phyloP scores from a whole-genome alignment of 2,329 filamentous ascomycete genomes.

The Trichoderma citrinoviride region DNA sequence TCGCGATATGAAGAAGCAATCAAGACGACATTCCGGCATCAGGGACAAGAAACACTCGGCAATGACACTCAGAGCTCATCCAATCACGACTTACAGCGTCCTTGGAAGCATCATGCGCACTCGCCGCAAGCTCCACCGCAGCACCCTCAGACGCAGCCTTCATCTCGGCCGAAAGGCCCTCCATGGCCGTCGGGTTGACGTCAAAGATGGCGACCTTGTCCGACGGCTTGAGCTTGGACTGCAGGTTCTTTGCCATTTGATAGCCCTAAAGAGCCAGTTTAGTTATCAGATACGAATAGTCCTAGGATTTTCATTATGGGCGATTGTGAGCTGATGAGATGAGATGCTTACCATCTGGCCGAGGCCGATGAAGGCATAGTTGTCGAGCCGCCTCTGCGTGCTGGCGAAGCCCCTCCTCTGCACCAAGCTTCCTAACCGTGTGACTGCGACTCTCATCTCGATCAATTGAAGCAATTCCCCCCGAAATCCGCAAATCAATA shows the following conservation, averaged over 20 bases:
- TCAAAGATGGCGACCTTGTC: constrained; percentile 56
- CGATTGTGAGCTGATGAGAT: not conserved
- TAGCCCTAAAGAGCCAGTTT: constrained; percentile 48
- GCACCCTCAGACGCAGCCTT: constrained; percentile 46
- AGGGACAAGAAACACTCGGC: not conserved
- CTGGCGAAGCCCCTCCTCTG: constrained; percentile 51
- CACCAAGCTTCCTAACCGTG: constrained; percentile 31
- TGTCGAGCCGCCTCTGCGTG: constrained; percentile 47
- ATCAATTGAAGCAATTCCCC: not conserved
- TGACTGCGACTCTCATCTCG: constrained; percentile 26
- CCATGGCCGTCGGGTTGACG: constrained; percentile 51
- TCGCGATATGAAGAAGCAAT: constrained; percentile 66
- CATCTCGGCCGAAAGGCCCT: constrained; percentile 49
- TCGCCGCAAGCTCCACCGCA: constrained; percentile 44
- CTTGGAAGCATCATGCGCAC: constrained; percentile 48
- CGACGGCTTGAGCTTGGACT: constrained; percentile 50
- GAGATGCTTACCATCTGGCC: constrained; percentile 55
- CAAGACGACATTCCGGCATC: constrained; percentile 25
- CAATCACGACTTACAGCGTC: constrained; percentile 47
- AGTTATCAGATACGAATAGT: constrained; percentile 20
- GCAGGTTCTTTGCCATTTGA: constrained; percentile 62
- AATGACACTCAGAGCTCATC: not conserved
- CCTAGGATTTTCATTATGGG: not conserved
- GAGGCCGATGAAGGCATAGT: constrained; percentile 58
- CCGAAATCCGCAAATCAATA: not conserved